Percentiles rank a stretch among this genome's conserved stretches.
phyloP scores from a whole-genome alignment of 495 filamentous ascomycete genomes.

The Penicillium egyptiacum region DNA sequence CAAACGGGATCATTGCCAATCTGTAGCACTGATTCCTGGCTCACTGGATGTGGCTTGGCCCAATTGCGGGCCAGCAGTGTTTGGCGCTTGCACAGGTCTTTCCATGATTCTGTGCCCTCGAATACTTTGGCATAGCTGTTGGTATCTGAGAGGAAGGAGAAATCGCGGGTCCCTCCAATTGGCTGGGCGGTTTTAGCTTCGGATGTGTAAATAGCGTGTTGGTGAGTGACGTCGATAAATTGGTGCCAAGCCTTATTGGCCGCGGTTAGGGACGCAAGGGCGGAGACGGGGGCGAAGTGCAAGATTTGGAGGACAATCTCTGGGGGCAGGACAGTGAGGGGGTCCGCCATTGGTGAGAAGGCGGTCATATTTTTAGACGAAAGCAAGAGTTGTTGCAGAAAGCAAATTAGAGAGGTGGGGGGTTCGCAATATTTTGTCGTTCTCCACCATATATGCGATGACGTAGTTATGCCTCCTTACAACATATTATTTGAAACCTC shows the following conservation, averaged over 20 bases:
- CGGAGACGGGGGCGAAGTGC: slow-evolving; percentile 35
- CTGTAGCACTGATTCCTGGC: slow-evolving; percentile 37
- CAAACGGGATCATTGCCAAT: slow-evolving; percentile 42
- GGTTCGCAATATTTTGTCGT: slow-evolving; percentile 4
- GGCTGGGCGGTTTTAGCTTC: slow-evolving; percentile 30
- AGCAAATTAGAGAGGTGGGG: slow-evolving; percentile 1
- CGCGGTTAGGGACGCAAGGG: slow-evolving; percentile 34
- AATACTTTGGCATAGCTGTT: slow-evolving; percentile 28
- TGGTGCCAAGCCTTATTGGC: slow-evolving; percentile 41
- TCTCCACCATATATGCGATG: slow-evolving; percentile 14
- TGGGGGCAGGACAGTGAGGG: slow-evolving; percentile 35
- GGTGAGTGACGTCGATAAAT: slow-evolving; percentile 45
- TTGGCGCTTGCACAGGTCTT: slow-evolving; percentile 40
- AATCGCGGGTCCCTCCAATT: slow-evolving; percentile 21
- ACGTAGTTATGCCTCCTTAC: slow-evolving; percentile 7
- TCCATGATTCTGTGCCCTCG: slow-evolving; percentile 34
- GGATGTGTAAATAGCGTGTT: slow-evolving; percentile 40
- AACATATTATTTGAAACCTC: neutral
- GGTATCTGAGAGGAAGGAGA: slow-evolving; percentile 22
- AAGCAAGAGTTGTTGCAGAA: neutral
- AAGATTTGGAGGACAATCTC: slow-evolving; percentile 41
- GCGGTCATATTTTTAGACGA: slow-evolving; percentile 17
- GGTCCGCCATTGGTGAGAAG: slow-evolving; percentile 22
- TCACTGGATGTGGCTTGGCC: slow-evolving; percentile 27
- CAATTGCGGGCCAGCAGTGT: slow-evolving; percentile 40